These are phyloP conservation scores for Aspergillus quadrilineatus DNA, from an alignment of 2,329 filamentous ascomycete genomes.

Conservation along the genomic window DNA sequence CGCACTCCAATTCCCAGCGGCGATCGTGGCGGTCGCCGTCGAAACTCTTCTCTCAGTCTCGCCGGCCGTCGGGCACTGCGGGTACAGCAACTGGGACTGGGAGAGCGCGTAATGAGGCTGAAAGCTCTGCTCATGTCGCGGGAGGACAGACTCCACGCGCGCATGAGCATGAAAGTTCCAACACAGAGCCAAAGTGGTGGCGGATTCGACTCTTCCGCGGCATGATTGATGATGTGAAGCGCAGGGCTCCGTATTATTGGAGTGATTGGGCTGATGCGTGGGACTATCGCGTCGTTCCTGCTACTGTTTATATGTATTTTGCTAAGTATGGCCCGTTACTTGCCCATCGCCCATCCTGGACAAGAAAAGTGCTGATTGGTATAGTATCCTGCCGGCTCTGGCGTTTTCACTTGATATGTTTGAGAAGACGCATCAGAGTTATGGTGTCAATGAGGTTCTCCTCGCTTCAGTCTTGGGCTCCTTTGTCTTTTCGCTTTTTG, in stretches of 20 bases:
- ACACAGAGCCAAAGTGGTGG: conserved; percentile 61
- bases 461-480: conserved; percentile 79
- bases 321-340: conserved; percentile 64
- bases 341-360: not conserved
- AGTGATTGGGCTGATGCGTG: conserved; percentile 85
- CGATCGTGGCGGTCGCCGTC: conserved; percentile 25
- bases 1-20: conserved; percentile 23
- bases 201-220: conserved; percentile 72
- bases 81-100: not conserved
- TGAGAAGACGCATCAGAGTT: conserved; percentile 77
- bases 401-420: conserved; percentile 95
- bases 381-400: conserved; percentile 77
- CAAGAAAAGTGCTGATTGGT: not conserved
- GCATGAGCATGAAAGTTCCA: not conserved
- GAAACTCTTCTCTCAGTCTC: conserved; percentile 5
- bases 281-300: conserved; percentile 85
- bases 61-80: not conserved
- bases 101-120: not conserved
- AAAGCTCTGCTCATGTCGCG: not conserved
- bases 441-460: conserved; percentile 89
- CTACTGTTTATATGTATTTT: conserved; percentile 93
- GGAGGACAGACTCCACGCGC: not conserved
- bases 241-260: conserved; percentile 72
- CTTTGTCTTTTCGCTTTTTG: conserved; percentile 75
- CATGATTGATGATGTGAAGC: conserved; percentile 74